Conservation (phyloP, 1,139 yeast genomes). For the Hansenula lynferdii region DNA sequence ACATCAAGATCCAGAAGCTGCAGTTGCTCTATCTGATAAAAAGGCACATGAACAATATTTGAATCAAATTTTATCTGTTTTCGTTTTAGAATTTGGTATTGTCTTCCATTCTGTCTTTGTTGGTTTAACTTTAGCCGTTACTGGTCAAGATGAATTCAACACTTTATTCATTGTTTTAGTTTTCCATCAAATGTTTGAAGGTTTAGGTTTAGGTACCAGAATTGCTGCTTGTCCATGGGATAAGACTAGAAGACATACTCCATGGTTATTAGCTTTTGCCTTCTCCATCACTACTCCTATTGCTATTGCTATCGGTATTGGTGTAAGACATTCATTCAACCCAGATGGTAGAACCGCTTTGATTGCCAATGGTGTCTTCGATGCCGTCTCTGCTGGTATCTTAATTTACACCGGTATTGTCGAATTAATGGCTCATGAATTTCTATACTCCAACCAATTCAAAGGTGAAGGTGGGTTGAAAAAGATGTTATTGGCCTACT, state of each 20-base stretch:
- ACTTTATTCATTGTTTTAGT: conserved; percentile 75
- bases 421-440: conserved; percentile 87
- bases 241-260: conserved; percentile 38
- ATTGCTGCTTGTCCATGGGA: conserved; percentile 69
- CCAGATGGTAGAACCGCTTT: conserved; percentile 63
- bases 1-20: conserved; percentile 51
- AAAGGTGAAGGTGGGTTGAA: conserved; percentile 29
- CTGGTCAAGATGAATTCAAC: conserved; percentile 72
- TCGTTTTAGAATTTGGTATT: conserved; percentile 74
- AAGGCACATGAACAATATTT: conserved; percentile 15
- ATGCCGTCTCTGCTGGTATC: conserved; percentile 81
- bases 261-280: conserved; percentile 54
- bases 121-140: conserved; percentile 70
- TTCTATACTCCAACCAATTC: conserved; percentile 64
- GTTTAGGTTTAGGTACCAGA: conserved; percentile 86
- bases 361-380: conserved; percentile 75
- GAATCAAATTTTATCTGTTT: conserved; percentile 44
- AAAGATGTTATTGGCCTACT: conserved; percentile 28
- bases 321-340: conserved; percentile 64
- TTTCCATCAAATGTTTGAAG: conserved; percentile 93
- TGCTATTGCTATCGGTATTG: conserved; percentile 81
- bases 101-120: conserved; percentile 78
- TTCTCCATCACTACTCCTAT: conserved; percentile 80
- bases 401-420: conserved; percentile 81
- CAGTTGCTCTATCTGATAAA: conserved; percentile 34